phyloP scores from a whole-genome alignment of 768 basidiomycete genomes.

The Paxillus rubicundulus region DNA sequence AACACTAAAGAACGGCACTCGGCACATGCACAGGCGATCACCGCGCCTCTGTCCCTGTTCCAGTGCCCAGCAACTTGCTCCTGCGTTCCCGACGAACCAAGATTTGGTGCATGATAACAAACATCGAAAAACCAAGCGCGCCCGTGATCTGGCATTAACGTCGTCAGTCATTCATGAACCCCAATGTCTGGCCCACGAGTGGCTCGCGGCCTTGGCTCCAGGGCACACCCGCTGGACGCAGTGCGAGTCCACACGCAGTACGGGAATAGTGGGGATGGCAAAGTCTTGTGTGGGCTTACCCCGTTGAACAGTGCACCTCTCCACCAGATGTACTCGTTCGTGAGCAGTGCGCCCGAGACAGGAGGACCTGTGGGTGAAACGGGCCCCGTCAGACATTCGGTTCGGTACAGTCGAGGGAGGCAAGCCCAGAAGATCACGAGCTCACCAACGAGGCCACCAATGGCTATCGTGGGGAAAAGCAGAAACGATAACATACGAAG shows the following conservation, averaged over 20 bases:
- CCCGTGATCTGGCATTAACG: conserved; percentile 14
- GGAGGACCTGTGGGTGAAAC: conserved; percentile 48
- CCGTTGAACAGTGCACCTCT: conserved; percentile 54
- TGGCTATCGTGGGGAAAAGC: conserved; percentile 9
- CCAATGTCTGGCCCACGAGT: too few relatives aligned
- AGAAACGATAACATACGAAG: too few relatives aligned
- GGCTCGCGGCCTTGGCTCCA: too few relatives aligned
- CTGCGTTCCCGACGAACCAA: conserved; percentile 8
- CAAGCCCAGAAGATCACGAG: neutral
- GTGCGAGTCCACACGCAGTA: too few relatives aligned
- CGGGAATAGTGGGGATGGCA: neutral
- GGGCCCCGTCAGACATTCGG: conserved; percentile 9
- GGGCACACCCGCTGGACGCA: too few relatives aligned
- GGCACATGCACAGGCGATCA: too few relatives aligned
- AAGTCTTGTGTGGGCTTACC: conserved; percentile 15
- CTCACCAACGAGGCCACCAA: conserved; percentile 24
- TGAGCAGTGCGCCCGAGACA: conserved; percentile 55
- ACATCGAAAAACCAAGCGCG: conserved; percentile 24
- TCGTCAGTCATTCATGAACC: too few relatives aligned
- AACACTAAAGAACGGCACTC: too few relatives aligned
- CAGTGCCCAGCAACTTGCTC: neutral
- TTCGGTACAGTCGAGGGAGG: conserved; percentile 2
- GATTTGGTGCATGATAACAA: conserved; percentile 25
- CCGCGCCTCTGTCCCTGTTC: too few relatives aligned
- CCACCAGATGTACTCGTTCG: conserved; percentile 55